Conservation (phyloP, 2,329 filamentous ascomycete genomes). For the Aspergillus alliaceus region DNA sequence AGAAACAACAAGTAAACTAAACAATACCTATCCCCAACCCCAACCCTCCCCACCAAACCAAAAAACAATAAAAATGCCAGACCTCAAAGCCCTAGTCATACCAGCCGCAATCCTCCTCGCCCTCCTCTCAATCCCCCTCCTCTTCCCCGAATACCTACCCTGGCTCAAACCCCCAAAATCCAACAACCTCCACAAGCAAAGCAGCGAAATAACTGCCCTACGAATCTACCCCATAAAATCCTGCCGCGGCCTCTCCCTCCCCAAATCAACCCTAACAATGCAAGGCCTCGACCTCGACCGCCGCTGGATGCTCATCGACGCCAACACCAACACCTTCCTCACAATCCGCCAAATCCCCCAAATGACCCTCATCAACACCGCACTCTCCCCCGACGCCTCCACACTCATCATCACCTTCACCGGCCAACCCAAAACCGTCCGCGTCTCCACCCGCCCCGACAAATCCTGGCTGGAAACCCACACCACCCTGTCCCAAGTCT, state of each 20-base stretch:
- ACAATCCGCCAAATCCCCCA: slow-evolving; percentile 62
- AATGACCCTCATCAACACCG: slow-evolving; percentile 64
- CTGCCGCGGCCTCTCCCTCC: slow-evolving; percentile 61
- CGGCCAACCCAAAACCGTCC: slow-evolving; percentile 46
- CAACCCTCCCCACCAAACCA: too few relatives aligned
- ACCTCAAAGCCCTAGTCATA: not conserved
- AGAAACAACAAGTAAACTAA: not conserved
- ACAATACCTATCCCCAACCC: too few relatives aligned
- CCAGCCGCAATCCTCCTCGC: not conserved
- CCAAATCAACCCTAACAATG: slow-evolving; percentile 52
- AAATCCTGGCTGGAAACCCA: slow-evolving; percentile 55
- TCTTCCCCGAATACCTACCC: slow-evolving; percentile 15
- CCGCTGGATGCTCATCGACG: slow-evolving; percentile 66
- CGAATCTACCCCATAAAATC: slow-evolving; percentile 67
- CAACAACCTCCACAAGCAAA: slow-evolving; percentile 12
- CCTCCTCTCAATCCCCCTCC: slow-evolving; percentile 7
- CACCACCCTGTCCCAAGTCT: slow-evolving; percentile 50
- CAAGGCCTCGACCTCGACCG: slow-evolving; percentile 63
- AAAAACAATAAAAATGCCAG: not conserved
- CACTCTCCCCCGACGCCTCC: slow-evolving; percentile 46
- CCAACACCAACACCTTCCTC: slow-evolving; percentile 55
- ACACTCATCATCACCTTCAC: slow-evolving; percentile 49
- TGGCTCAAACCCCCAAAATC: slow-evolving; percentile 11
- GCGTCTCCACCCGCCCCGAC: slow-evolving; percentile 57
- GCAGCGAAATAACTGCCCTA: slow-evolving; percentile 40